Conservation (phyloP, 352 stramenopile species). For the Phytophthora colocasiae region DNA sequence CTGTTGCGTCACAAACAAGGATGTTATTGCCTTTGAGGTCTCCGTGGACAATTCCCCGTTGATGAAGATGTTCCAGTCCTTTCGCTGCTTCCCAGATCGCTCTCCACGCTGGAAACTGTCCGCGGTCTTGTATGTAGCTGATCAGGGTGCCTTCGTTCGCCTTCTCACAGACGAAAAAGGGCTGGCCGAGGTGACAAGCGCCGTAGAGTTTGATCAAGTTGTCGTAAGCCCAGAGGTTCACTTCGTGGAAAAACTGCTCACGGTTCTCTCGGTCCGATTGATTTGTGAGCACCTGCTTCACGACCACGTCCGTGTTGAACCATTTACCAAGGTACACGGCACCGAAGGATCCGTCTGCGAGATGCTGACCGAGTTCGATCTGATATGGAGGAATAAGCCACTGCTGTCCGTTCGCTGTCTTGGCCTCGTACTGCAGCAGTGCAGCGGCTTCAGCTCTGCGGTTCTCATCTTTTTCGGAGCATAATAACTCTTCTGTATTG, state of each 20-base stretch:
- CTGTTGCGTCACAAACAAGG: constrained; percentile 32
- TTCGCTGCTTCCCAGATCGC: constrained; percentile 12
- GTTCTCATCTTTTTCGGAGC: neutral
- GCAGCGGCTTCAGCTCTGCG: too few relatives aligned
- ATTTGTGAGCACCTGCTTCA: constrained; percentile 17
- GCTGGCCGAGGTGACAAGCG: neutral
- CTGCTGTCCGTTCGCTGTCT: neutral
- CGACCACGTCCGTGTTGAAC: constrained; percentile 19
- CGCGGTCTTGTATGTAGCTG: constrained; percentile 6
- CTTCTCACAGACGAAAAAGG: constrained; percentile 1
- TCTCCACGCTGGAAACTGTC: constrained; percentile 3
- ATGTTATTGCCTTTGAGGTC: constrained; percentile 45
- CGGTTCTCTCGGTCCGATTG: neutral
- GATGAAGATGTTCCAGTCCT: constrained; percentile 40
- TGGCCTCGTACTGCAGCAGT: neutral
- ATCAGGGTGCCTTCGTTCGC: constrained; percentile 5
- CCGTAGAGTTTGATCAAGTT: constrained; percentile 23
- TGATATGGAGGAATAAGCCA: constrained; percentile 22
- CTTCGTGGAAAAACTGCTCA: constrained; percentile 16
- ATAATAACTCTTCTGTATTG: neutral
- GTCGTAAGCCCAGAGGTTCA: constrained; percentile 29
- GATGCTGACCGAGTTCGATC: neutral
- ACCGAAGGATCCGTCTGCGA: constrained; percentile 20
- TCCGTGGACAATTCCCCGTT: constrained; percentile 24
- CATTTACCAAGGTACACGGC: constrained; percentile 21